Percentiles rank a stretch among this genome's conserved stretches.
Conservation (phyloP, 306 rosid species). For the Malus orientalis region DNA sequence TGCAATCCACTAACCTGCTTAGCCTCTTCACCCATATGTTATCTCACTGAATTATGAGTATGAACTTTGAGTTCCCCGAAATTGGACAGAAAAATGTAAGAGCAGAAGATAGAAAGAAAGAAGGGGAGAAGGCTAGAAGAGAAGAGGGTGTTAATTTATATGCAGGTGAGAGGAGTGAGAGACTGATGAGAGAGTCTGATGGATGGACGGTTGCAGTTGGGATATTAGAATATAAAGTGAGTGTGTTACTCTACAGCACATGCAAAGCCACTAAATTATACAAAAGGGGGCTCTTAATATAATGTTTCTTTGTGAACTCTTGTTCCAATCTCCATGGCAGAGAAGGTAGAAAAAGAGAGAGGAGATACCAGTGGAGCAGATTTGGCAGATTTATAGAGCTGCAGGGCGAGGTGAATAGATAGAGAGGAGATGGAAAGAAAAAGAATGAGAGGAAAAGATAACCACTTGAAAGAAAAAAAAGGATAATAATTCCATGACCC, state of each 20-base stretch:
- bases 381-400: slow-evolving; percentile 52
- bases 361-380: slow-evolving; percentile 36
- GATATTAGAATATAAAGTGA: slow-evolving; percentile 24
- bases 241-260: slow-evolving; percentile 59
- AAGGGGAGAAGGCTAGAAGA: slow-evolving; percentile 2
- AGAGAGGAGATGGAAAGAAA: not conserved
- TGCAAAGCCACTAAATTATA: slow-evolving; percentile 50
- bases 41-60: slow-evolving; percentile 1
- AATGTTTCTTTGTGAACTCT: slow-evolving; percentile 30
- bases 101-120: not conserved
- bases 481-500: slow-evolving; percentile 24
- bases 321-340: slow-evolving; percentile 30
- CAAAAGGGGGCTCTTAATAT: slow-evolving; percentile 19
- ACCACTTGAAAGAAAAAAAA: not conserved
- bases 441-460: not conserved
- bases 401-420: slow-evolving; percentile 6
- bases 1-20: slow-evolving; percentile 42
- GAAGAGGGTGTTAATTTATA: slow-evolving; percentile 22
- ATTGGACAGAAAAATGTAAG: not conserved
- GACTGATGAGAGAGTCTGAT: slow-evolving; percentile 15
- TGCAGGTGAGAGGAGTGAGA: slow-evolving; percentile 3
- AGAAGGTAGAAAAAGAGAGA: slow-evolving; percentile 16
- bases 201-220: slow-evolving; percentile 32
- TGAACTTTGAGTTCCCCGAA: not conserved
- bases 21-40: slow-evolving; percentile 66